Percentiles rank a stretch among this genome's conserved stretches.
Conservation (phyloP, 441 rosid species). For the Kokia cookei region DNA sequence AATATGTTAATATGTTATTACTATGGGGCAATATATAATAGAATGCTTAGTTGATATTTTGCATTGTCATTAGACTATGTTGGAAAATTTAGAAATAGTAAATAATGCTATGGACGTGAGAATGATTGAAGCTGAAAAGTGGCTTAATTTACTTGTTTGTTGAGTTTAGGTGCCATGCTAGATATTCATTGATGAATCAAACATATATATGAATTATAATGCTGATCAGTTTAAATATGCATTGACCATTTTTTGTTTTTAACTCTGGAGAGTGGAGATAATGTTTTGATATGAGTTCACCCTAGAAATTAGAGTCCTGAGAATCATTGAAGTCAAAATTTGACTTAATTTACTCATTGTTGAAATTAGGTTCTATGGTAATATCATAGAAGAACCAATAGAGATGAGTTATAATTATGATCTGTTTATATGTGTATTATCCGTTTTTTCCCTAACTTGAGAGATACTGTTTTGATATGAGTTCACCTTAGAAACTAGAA, state of each 20-base stretch:
- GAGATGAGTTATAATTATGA: neutral
- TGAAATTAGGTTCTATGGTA: neutral
- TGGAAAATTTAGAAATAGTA: neutral
- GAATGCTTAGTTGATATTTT: neutral
- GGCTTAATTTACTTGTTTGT: neutral
- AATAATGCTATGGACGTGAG: neutral
- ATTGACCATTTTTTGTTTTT: neutral
- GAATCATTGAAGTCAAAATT: too few relatives aligned
- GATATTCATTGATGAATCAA: neutral
- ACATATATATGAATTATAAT: neutral
- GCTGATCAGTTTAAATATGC: neutral
- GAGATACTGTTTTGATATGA: neutral
- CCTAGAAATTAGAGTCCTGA: too few relatives aligned
- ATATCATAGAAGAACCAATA: neutral
- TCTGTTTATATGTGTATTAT: neutral
- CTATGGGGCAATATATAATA: neutral
- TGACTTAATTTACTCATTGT: neutral
- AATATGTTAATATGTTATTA: neutral
- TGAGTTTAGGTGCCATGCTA: neutral
- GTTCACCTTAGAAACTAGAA: neutral
- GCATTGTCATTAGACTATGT: neutral
- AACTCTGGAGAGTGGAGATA: neutral
- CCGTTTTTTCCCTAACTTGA: neutral
- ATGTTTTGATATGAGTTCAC: neutral
- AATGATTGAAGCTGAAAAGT: neutral